Conservation (phyloP, 75 land plant genomes). For the Selaginella tamariscina region DNA sequence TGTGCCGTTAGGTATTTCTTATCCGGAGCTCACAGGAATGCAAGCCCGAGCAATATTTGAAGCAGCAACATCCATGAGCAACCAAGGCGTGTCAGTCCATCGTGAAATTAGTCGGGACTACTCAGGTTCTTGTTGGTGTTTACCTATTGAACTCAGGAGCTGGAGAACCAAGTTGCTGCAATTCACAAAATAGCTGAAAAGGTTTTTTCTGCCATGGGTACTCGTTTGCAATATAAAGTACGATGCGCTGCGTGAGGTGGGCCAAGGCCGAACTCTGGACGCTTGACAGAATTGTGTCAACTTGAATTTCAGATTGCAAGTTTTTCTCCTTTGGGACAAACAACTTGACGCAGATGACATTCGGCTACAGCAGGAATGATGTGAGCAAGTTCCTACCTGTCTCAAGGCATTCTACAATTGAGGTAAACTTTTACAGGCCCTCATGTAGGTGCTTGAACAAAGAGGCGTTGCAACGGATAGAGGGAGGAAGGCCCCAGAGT, state of each 20-base stretch:
- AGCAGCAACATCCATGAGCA: slow-evolving; percentile 75
- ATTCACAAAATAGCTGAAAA: slow-evolving; percentile 50
- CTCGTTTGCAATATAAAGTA: slow-evolving; percentile 55
- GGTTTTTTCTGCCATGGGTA: slow-evolving; percentile 59
- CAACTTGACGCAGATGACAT: slow-evolving; percentile 97
- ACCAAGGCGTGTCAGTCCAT: slow-evolving; percentile 66
- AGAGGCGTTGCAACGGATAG: slow-evolving; percentile 85
- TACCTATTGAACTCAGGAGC: slow-evolving; percentile 81
- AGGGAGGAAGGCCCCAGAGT: slow-evolving; percentile 60
- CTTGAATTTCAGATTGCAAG: slow-evolving; percentile 36
- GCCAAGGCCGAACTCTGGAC: slow-evolving; percentile 91
- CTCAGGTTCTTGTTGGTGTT: no score
- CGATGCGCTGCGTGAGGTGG: slow-evolving; percentile 91
- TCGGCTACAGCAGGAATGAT: slow-evolving; percentile 98
- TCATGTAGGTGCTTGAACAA: slow-evolving; percentile 78
- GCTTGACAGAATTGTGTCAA: slow-evolving; percentile 50
- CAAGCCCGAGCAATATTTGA: slow-evolving; percentile 92
- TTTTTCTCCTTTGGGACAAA: slow-evolving; percentile 98
- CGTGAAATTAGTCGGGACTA: slow-evolving; percentile 96
- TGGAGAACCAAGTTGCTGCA: slow-evolving; percentile 56
- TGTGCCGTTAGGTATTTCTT: slow-evolving; percentile 83
- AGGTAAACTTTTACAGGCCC: slow-evolving; percentile 35
- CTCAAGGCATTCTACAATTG: slow-evolving; percentile 86
- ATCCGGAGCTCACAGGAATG: slow-evolving; percentile 92
- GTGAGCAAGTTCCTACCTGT: slow-evolving; percentile 93